Conservation (phyloP, 179 eudicot genomes). For the Patellifolia procumbens region DNA sequence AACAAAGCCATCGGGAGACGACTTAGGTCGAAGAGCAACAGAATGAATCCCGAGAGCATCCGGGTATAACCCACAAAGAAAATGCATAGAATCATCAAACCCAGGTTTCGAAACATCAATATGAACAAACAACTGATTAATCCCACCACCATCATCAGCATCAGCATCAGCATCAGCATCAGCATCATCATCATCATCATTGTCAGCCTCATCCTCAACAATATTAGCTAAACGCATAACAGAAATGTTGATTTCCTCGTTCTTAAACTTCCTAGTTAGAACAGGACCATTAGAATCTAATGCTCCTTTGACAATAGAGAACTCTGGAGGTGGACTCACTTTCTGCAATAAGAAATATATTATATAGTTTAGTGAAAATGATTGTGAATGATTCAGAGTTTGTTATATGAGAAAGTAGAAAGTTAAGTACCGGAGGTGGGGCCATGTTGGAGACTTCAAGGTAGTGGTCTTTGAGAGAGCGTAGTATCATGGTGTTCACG, state of each 20-base stretch:
- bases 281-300: conserved; percentile 73
- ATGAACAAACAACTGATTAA: conserved; percentile 86
- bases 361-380: conserved; percentile 12
- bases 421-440: conserved; percentile 75
- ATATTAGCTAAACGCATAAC: conserved; percentile 77
- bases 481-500: conserved; percentile 65
- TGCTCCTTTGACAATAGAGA: conserved; percentile 69
- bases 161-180: conserved; percentile 41
- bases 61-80: conserved; percentile 89
- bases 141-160: conserved; percentile 46
- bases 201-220: conserved; percentile 34
- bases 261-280: conserved; percentile 49
- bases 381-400: neutral
- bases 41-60: conserved; percentile 94
- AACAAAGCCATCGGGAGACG: conserved; percentile 42
- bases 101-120: conserved; percentile 74
- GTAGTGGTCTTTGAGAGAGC: conserved; percentile 90
- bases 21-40: conserved; percentile 74
- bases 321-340: conserved; percentile 68
- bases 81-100: conserved; percentile 55
- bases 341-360: conserved; percentile 45
- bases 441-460: conserved; percentile 83
- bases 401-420: neutral
- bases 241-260: conserved; percentile 73
- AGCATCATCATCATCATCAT: conserved; percentile 38